Percentiles rank a stretch among this genome's conserved stretches.
Evolutionary conservation across 257 asterid genomes (phyloP).

Genomic region (Plantago major): DNA sequence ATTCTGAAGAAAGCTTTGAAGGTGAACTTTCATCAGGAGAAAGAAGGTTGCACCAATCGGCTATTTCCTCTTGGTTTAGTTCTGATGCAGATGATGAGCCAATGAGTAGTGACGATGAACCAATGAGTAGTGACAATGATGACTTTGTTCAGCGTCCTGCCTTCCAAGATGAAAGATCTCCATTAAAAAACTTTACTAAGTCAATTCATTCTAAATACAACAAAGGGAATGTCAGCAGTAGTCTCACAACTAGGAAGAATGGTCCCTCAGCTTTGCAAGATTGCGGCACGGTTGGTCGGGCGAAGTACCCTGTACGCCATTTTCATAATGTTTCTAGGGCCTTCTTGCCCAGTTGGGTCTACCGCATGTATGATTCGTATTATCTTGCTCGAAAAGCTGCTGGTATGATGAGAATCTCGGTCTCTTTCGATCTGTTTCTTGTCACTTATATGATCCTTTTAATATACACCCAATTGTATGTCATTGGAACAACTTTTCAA

Average conservation of each 20-base stretch:
- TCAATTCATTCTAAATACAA: constrained; percentile 25
- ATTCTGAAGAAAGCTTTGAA: constrained; percentile 89
- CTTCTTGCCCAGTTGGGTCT: constrained; percentile 94
- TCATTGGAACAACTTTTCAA: constrained; percentile 1
- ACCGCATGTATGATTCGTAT: constrained; percentile 81
- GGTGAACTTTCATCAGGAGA: constrained; percentile 71
- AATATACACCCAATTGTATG: not conserved
- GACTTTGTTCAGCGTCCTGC: constrained; percentile 33
- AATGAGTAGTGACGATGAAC: constrained; percentile 66
- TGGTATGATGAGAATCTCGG: constrained; percentile 41
- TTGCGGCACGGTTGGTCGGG: constrained; percentile 30
- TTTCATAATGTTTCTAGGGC: constrained; percentile 72
- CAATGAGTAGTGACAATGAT: constrained; percentile 75
- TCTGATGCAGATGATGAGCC: constrained; percentile 46
- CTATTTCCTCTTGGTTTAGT: constrained; percentile 41
- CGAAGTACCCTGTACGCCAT: constrained; percentile 40
- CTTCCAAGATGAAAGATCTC: constrained; percentile 32
- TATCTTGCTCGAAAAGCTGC: constrained; percentile 83
- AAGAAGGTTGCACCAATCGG: constrained; percentile 74
- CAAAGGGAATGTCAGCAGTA: constrained; percentile 32
- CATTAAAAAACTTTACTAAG: constrained; percentile 32
- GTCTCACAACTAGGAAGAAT: constrained; percentile 28
- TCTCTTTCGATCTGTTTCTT: not conserved
- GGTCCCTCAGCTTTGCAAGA: constrained; percentile 26
- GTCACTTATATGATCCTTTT: constrained; percentile 4